Conservation (phyloP, 805 yeast species). For the Starmera dryadoides region DNA sequence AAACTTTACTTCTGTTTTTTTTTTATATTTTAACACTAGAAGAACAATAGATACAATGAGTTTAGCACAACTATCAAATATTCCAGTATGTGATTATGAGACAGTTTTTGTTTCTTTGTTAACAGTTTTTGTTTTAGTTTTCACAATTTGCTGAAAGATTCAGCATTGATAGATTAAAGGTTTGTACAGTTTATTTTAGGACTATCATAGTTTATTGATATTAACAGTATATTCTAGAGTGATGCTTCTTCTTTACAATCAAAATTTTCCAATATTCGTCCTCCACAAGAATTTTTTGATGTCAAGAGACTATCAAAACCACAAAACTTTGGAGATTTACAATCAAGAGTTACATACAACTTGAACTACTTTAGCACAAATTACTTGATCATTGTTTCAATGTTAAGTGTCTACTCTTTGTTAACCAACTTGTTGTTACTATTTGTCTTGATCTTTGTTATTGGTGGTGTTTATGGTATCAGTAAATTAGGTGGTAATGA, state of each 20-base stretch:
- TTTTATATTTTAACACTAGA: conserved; percentile 1
- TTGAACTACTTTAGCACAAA: conserved; percentile 83
- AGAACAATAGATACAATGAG: conserved; percentile 14
- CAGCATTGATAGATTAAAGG: conserved; percentile 40
- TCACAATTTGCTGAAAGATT: conserved; percentile 39
- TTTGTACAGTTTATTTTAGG: conserved; percentile 12
- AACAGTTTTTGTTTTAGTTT: conserved; percentile 19
- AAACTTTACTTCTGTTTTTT: background rate
- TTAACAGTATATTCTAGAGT: conserved; percentile 20
- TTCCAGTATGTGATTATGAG: conserved; percentile 27
- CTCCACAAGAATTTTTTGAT: conserved; percentile 93
- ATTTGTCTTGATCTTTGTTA: conserved; percentile 71
- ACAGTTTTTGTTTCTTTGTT: background rate
- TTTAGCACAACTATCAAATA: conserved; percentile 29
- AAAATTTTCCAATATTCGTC: conserved; percentile 65
- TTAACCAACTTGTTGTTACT: conserved; percentile 78
- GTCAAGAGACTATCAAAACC: conserved; percentile 87
- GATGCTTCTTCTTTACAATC: conserved; percentile 50
- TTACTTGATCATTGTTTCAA: conserved; percentile 65
- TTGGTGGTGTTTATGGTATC: conserved; percentile 74
- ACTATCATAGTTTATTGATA: background rate
- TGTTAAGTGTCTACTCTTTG: conserved; percentile 76
- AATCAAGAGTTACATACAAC: conserved; percentile 82
- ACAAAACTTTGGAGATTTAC: conserved; percentile 79
- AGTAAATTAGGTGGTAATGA: conserved; percentile 76